These are phyloP conservation scores for Dillenia suffruticosa DNA, from an alignment of 164 flowering plant genomes.

Conservation along the genomic window DNA sequence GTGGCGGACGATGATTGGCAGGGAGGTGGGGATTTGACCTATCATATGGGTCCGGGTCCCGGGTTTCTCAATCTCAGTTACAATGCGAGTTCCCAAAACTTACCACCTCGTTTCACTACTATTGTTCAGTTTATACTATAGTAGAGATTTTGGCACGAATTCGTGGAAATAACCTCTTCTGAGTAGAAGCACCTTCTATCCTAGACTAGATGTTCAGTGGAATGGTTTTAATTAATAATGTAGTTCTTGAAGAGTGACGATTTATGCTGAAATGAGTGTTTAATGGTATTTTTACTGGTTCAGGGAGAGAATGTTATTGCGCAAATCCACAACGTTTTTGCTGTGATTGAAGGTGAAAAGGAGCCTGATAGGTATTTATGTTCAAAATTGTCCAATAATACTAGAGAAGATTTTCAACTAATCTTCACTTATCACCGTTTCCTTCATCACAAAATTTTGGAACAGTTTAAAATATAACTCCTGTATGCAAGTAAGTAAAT, in stretches of 20 bases:
- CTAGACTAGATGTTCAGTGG: not conserved
- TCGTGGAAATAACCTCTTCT: no score
- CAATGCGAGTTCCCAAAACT: slow-evolving; percentile 27
- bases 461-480: no score
- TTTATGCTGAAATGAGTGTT: not conserved
- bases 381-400: not conserved
- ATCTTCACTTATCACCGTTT: no score
- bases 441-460: no score
- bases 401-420: no score
- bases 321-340: slow-evolving; percentile 66
- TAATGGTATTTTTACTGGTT: slow-evolving; percentile 5
- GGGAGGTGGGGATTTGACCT: slow-evolving; percentile 36
- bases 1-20: slow-evolving; percentile 67
- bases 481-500: no score
- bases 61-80: slow-evolving; percentile 54
- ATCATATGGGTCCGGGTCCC: slow-evolving; percentile 75
- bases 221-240: not conserved
- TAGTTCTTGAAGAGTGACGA: not conserved
- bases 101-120: no score
- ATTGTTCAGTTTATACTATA: no score
- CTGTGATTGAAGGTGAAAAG: slow-evolving; percentile 59
- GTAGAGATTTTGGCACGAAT: no score
- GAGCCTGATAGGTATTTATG: slow-evolving; percentile 68
- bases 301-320: slow-evolving; percentile 53
- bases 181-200: no score